Evolutionary conservation across 345 rosid genomes (phyloP).

Genomic region (Corymbia maculata): DNA sequence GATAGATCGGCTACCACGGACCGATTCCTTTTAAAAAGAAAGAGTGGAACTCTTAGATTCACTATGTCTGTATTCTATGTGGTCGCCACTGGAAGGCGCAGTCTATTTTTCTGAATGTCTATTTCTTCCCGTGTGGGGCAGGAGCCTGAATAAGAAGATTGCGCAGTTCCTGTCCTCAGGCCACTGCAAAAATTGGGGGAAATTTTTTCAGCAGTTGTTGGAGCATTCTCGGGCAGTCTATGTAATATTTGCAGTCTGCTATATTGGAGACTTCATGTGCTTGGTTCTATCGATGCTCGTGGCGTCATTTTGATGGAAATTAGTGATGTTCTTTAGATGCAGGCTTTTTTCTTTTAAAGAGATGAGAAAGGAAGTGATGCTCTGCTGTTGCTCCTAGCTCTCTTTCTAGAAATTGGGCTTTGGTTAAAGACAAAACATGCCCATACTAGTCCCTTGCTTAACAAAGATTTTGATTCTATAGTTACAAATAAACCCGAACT

Average conservation of each 20-base stretch:
- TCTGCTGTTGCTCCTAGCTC: background rate
- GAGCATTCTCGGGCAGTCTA: background rate
- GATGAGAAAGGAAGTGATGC: background rate
- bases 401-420: background rate
- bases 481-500: background rate
- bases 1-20: background rate
- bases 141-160: background rate
- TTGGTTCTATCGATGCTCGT: background rate
- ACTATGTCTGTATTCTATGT: background rate
- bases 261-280: background rate
- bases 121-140: background rate
- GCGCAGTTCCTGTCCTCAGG: background rate
- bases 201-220: background rate
- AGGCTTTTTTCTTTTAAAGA: background rate
- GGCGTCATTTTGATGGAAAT: background rate
- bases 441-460: background rate
- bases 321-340: background rate
- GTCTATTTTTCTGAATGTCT: background rate
- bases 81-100: background rate
- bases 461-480: background rate
- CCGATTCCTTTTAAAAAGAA: background rate
- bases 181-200: background rate
- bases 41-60: background rate
- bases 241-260: background rate
- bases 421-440: background rate